These are phyloP conservation scores for Naganishia randhawae DNA, from an alignment of 768 basidiomycete genomes.

Conservation along the genomic window DNA sequence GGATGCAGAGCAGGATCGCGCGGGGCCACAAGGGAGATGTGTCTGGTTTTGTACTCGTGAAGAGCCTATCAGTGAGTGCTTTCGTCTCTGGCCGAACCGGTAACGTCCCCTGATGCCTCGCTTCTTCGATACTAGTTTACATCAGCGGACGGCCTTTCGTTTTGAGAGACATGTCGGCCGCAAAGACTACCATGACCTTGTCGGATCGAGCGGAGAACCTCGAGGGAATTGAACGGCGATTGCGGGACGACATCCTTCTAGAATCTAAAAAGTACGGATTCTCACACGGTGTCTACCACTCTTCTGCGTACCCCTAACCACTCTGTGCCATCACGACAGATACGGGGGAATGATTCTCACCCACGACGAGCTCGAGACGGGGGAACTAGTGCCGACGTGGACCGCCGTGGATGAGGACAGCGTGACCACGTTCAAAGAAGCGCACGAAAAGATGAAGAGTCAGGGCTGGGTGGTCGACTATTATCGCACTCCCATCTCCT, in stretches of 20 bases:
- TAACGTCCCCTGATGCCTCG: conserved; percentile 59
- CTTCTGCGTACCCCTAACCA: background rate
- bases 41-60: conserved; percentile 97
- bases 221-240: conserved; percentile 76
- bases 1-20: conserved; percentile 5
- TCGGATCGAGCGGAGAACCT: conserved; percentile 93
- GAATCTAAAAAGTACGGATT: conserved; percentile 66
- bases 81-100: background rate
- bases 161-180: conserved; percentile 77
- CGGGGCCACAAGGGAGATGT: conserved; percentile 59
- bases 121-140: conserved; percentile 27
- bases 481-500: conserved; percentile 92
- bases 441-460: conserved; percentile 72
- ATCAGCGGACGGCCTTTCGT: conserved; percentile 70
- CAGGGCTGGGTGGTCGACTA: conserved; percentile 96
- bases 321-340: conserved; percentile 52
- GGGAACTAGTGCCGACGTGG: conserved; percentile 87
- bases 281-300: background rate
- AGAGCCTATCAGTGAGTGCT: conserved; percentile 76
- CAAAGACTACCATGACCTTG: conserved; percentile 69
- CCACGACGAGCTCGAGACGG: conserved; percentile 79
- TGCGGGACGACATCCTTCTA: conserved; percentile 85
- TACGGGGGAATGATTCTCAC: conserved; percentile 87
- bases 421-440: conserved; percentile 80
- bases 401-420: conserved; percentile 76